A percentile compares a stretch with the other conserved stretches of the same genome.
These are phyloP conservation scores for Boletus tylopilopsis DNA, from an alignment of 768 basidiomycete genomes.

Conservation along the genomic window DNA sequence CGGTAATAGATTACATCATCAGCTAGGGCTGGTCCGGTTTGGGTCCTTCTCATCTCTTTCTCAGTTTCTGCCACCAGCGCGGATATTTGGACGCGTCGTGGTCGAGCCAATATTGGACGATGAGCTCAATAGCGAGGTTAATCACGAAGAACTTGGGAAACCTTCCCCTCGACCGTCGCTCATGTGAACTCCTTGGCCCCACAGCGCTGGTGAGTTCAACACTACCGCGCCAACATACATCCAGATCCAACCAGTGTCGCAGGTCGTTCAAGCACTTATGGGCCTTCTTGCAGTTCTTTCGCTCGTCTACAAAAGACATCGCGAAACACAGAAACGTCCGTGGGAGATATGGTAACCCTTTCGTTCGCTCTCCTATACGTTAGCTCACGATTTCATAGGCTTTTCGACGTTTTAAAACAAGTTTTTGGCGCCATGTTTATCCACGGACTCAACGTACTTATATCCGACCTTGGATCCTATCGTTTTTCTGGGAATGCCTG, in stretches of 20 bases:
- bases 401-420: conserved; percentile 94
- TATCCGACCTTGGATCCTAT: conserved; percentile 73
- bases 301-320: conserved; percentile 82
- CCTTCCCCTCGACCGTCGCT: conserved; percentile 39
- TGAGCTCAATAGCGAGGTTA: conserved; percentile 11
- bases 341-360: conserved; percentile 85
- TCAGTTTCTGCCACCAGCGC: too few species aligned
- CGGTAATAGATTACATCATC: conserved; percentile 20
- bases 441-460: conserved; percentile 72
- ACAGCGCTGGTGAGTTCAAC: conserved; percentile 40
- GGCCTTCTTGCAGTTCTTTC: conserved; percentile 88
- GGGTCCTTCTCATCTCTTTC: too few species aligned
- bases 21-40: not conserved
- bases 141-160: conserved; percentile 17
- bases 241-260: not conserved
- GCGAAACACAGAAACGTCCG: conserved; percentile 79
- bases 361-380: not conserved
- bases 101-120: not conserved
- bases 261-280: conserved; percentile 85
- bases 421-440: conserved; percentile 81
- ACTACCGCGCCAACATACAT: not conserved
- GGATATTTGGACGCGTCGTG: not conserved
- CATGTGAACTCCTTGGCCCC: conserved; percentile 45
- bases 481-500: conserved; percentile 80
- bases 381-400: conserved; percentile 44